phyloP scores from a whole-genome alignment of 768 basidiomycete species.

The Suillus ampliporus region DNA sequence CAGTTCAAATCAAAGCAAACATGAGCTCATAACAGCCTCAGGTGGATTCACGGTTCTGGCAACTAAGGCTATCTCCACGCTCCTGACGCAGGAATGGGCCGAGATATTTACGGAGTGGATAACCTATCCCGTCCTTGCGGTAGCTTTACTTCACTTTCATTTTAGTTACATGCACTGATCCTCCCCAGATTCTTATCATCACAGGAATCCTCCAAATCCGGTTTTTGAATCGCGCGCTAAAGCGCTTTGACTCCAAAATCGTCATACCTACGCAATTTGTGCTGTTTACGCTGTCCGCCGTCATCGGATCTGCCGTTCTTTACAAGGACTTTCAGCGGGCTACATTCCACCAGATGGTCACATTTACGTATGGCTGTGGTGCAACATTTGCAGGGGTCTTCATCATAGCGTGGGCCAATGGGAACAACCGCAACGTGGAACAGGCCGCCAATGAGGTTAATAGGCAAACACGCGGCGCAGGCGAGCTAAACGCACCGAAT shows the following conservation, averaged over 20 bases:
- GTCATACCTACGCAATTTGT: slow-evolving; percentile 97
- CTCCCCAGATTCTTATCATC: slow-evolving; percentile 60
- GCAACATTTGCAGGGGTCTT: slow-evolving; percentile 93
- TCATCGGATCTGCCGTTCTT: slow-evolving; percentile 90
- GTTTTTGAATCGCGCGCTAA: slow-evolving; percentile 86
- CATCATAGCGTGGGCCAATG: slow-evolving; percentile 73
- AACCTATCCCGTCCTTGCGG: slow-evolving; percentile 79
- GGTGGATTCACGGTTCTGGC: slow-evolving; percentile 95
- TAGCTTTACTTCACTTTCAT: slow-evolving; percentile 38
- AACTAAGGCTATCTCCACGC: slow-evolving; percentile 89
- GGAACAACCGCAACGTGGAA: slow-evolving; percentile 31
- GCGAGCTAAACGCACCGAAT: slow-evolving; percentile 27
- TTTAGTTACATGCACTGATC: slow-evolving; percentile 17
- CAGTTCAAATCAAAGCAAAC: slow-evolving; percentile 6
- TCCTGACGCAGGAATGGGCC: slow-evolving; percentile 80
- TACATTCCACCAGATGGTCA: slow-evolving; percentile 80
- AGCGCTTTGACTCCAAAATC: slow-evolving; percentile 93
- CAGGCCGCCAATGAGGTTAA: slow-evolving; percentile 34
- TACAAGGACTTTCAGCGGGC: slow-evolving; percentile 92
- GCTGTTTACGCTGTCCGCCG: slow-evolving; percentile 91
- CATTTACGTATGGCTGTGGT: slow-evolving; percentile 84
- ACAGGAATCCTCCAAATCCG: slow-evolving; percentile 86
- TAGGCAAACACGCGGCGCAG: slow-evolving; percentile 8
- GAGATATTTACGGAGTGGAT: slow-evolving; percentile 81
- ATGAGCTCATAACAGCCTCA: slow-evolving; percentile 30